phyloP scores from a whole-genome alignment of 208 protist genomes.

The Trypanosoma boissoni region DNA sequence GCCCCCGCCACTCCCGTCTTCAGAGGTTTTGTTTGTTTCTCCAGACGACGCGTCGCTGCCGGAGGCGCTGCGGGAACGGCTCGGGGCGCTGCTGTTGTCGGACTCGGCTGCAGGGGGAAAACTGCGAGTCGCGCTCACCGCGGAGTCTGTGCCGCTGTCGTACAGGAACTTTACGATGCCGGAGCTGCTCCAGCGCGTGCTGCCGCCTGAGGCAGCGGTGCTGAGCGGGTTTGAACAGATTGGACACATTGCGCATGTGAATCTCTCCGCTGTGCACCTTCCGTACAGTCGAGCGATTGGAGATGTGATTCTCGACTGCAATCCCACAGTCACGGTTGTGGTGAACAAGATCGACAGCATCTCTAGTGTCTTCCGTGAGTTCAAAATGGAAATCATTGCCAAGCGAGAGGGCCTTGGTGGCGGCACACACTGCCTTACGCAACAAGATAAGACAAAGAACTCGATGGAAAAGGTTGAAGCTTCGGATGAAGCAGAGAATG shows the following conservation, averaged over 20 bases:
- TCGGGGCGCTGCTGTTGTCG: no score
- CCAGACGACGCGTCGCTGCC: constrained; percentile 17
- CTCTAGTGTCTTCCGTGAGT: constrained; percentile 94
- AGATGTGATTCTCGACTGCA: constrained; percentile 95
- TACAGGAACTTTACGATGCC: constrained; percentile 83
- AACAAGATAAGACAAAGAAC: no score
- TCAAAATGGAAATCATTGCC: constrained; percentile 96
- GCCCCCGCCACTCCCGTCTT: no score
- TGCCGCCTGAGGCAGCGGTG: constrained; percentile 23
- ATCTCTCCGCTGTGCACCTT: constrained; percentile 91
- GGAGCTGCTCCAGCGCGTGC: constrained; percentile 61
- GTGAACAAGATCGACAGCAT: constrained; percentile 97
- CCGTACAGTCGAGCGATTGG: constrained; percentile 93
- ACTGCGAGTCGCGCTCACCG: constrained; percentile 30
- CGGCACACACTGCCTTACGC: no score
- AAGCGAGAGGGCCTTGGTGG: constrained; percentile 47
- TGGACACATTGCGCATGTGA: constrained; percentile 97
- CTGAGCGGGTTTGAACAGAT: constrained; percentile 88
- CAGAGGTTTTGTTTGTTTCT: no score
- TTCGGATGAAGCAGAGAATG: constrained; percentile 13
- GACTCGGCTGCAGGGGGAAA: not conserved
- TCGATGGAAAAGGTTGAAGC: constrained; percentile 38
- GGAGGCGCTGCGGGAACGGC: constrained; percentile 9
- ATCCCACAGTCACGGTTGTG: constrained; percentile 91
- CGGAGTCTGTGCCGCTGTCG: constrained; percentile 39